These are phyloP conservation scores for Coelastrella sp. DNA, from an alignment of 139 green algal species.

Conservation along the genomic window DNA sequence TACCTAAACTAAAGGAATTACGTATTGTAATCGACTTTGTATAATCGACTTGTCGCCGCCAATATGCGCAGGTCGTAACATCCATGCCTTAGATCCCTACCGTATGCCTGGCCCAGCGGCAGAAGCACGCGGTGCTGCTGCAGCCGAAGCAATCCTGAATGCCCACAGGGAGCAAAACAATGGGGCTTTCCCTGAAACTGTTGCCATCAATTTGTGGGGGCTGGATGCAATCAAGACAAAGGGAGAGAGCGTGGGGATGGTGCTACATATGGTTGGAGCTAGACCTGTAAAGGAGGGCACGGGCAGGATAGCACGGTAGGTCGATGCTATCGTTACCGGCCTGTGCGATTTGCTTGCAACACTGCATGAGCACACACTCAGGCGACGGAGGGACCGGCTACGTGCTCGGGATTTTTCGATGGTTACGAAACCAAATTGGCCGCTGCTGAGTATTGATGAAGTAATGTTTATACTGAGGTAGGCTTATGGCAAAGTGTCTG, in stretches of 20 bases:
- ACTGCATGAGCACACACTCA: too few relatives aligned
- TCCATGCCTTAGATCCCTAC: conserved; percentile 98
- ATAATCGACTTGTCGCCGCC: background rate
- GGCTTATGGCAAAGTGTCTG: too few relatives aligned
- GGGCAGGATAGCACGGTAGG: conserved; percentile 86
- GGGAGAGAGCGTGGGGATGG: conserved; percentile 91
- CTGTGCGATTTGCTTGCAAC: too few relatives aligned
- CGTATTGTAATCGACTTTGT: too few relatives aligned
- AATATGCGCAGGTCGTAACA: conserved; percentile 88
- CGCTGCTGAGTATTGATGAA: too few relatives aligned
- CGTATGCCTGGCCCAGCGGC: conserved; percentile 94
- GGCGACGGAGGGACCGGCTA: too few relatives aligned
- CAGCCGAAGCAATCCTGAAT: conserved; percentile 71
- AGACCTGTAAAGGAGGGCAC: conserved; percentile 89
- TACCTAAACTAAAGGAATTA: too few relatives aligned
- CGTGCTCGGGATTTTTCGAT: too few relatives aligned
- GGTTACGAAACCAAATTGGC: too few relatives aligned
- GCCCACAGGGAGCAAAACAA: conserved; percentile 76
- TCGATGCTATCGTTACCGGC: too few relatives aligned
- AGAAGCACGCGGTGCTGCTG: conserved; percentile 73
- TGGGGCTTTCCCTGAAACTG: conserved; percentile 90
- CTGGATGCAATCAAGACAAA: conserved; percentile 99
- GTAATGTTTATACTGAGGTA: too few relatives aligned
- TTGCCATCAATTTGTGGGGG: conserved; percentile 98
- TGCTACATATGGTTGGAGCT: conserved; percentile 89